Evolutionary conservation across 441 rosid species (phyloP).

Genomic region (Gossypium schwendimanii): DNA sequence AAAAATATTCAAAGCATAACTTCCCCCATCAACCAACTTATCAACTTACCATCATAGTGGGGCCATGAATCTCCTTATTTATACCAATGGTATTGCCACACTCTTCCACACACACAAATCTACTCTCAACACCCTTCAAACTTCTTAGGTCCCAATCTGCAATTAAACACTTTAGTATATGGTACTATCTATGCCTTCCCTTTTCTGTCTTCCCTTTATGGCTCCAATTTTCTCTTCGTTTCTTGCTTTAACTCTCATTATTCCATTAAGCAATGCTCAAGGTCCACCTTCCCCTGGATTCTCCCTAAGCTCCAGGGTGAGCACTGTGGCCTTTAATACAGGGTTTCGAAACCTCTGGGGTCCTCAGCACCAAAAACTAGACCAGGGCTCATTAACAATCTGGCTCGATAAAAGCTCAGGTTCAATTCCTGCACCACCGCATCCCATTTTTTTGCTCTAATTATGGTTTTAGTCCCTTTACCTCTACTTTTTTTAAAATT

Average conservation of each 20-base stretch:
- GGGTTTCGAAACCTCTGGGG: constrained; percentile 51
- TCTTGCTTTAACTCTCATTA: constrained; percentile 16
- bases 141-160: constrained; percentile 1
- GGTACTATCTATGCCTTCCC: not conserved
- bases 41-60: constrained; percentile 24
- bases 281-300: constrained; percentile 60
- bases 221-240: constrained; percentile 19
- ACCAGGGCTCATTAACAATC: constrained; percentile 38
- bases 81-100: constrained; percentile 22
- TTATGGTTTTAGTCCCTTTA: too few species aligned
- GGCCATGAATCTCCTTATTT: constrained; percentile 30
- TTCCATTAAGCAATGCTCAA: constrained; percentile 25
- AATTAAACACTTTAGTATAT: not conserved
- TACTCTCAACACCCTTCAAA: not conserved
- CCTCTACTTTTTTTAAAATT: too few species aligned
- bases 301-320: constrained; percentile 40
- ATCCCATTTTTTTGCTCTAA: not conserved
- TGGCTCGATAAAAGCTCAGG: constrained; percentile 58
- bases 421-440: not conserved
- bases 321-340: constrained; percentile 32
- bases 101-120: constrained; percentile 5
- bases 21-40: constrained; percentile 33
- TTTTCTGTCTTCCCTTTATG: constrained; percentile 16
- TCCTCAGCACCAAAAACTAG: constrained; percentile 51
- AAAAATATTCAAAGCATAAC: constrained; percentile 18